Evolutionary conservation across 148 eudicot genomes (phyloP).

Genomic region (Mesembryanthemum crystallinum): DNA sequence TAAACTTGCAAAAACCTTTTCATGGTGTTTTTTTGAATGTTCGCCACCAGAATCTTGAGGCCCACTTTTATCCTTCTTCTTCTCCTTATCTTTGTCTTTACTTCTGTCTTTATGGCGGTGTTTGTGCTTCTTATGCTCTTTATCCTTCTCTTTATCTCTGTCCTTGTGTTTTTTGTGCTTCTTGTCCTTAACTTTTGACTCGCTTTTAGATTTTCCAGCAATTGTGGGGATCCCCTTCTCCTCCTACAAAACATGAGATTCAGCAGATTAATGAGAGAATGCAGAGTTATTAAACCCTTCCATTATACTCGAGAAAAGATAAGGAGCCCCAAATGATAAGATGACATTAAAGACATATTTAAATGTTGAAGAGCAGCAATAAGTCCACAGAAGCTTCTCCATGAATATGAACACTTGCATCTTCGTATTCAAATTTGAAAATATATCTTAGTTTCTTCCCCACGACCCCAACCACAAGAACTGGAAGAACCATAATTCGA

Average conservation of each 20-base stretch:
- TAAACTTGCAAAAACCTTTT: conserved; percentile 56
- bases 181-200: conserved; percentile 84
- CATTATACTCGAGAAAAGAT: neutral
- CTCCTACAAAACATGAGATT: conserved; percentile 39
- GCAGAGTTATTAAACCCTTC: neutral
- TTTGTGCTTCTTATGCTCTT: conserved; percentile 92
- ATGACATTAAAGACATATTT: neutral
- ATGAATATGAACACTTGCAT: neutral
- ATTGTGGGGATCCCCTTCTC: conserved; percentile 86
- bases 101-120: conserved; percentile 93
- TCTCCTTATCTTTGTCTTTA: conserved; percentile 86
- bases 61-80: conserved; percentile 76
- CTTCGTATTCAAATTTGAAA: neutral
- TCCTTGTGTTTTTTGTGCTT: conserved; percentile 86
- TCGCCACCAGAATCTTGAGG: conserved; percentile 74
- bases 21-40: conserved; percentile 73
- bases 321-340: neutral
- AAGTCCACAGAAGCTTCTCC: neutral
- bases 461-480: neutral
- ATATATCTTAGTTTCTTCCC: neutral
- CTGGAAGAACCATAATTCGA: neutral
- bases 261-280: neutral
- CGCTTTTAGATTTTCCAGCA: conserved; percentile 71
- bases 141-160: conserved; percentile 83
- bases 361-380: neutral